Evolutionary conservation across 441 rosid species (phyloP).

Genomic region (Populus hybrid): DNA sequence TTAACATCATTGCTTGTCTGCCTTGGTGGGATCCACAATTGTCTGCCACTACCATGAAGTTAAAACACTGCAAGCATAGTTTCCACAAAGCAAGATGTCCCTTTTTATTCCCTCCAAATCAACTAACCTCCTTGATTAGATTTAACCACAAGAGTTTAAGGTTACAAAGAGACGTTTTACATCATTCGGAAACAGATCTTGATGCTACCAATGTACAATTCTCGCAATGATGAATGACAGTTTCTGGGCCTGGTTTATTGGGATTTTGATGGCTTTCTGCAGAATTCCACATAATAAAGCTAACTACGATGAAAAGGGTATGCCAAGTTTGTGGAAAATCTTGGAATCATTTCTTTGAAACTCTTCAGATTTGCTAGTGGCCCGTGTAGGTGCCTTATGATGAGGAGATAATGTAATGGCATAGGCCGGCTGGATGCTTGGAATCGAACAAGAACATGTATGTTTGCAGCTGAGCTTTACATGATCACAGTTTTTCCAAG

Average conservation of each 20-base stretch:
- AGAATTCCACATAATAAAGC: background rate
- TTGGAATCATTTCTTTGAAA: background rate
- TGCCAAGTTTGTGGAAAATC: background rate
- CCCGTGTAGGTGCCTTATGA: background rate
- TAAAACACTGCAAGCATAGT: slow-evolving; percentile 10
- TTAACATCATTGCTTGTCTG: slow-evolving; percentile 15
- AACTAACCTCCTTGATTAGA: background rate
- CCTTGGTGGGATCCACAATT: slow-evolving; percentile 29
- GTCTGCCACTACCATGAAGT: slow-evolving; percentile 33
- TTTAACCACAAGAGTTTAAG: background rate
- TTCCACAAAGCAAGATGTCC: background rate
- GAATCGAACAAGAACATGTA: background rate
- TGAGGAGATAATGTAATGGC: background rate
- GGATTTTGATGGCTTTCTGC: no score
- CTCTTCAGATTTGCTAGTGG: slow-evolving; percentile 12
- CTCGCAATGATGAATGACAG: background rate
- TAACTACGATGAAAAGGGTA: slow-evolving; percentile 9
- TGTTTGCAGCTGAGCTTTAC: background rate
- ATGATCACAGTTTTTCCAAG: background rate
- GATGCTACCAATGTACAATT: background rate
- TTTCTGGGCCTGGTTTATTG: no score
- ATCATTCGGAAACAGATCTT: background rate
- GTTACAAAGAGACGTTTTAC: background rate
- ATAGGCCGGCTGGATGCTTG: no score
- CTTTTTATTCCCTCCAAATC: background rate